These are phyloP conservation scores for Collybia sordida DNA, from an alignment of 768 basidiomycete species.

Conservation along the genomic window DNA sequence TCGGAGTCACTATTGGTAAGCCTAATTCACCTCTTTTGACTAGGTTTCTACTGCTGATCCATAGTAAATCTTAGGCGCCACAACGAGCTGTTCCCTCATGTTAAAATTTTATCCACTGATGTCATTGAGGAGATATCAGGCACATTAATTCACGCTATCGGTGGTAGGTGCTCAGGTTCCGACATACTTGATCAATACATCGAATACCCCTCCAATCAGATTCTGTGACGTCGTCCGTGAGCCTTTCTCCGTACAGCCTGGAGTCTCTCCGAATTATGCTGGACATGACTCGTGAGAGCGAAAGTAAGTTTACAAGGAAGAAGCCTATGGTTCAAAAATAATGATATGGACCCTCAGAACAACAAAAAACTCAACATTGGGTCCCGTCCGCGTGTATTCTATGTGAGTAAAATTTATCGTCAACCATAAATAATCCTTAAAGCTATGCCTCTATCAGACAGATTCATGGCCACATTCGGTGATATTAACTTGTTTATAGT, in stretches of 20 bases:
- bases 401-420: not conserved
- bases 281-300: not conserved
- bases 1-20: conserved; percentile 6
- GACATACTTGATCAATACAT: too few species aligned
- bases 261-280: not conserved
- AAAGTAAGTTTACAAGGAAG: not conserved
- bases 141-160: conserved; percentile 1
- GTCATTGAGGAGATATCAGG: not conserved
- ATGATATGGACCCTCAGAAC: not conserved
- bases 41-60: not conserved
- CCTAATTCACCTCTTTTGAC: not conserved
- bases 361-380: not conserved
- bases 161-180: not conserved
- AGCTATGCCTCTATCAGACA: not conserved
- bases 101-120: not conserved
- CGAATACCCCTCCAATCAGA: too few species aligned
- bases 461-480: conserved; percentile 3
- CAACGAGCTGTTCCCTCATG: conserved; percentile 5
- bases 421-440: not conserved
- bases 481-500: not conserved
- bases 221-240: too few species aligned
- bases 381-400: not conserved
- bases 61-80: not conserved
- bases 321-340: too few species aligned
- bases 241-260: not conserved